Evolutionary conservation across 306 rosid genomes (phyloP).

Genomic region (Lotus japonicus): DNA sequence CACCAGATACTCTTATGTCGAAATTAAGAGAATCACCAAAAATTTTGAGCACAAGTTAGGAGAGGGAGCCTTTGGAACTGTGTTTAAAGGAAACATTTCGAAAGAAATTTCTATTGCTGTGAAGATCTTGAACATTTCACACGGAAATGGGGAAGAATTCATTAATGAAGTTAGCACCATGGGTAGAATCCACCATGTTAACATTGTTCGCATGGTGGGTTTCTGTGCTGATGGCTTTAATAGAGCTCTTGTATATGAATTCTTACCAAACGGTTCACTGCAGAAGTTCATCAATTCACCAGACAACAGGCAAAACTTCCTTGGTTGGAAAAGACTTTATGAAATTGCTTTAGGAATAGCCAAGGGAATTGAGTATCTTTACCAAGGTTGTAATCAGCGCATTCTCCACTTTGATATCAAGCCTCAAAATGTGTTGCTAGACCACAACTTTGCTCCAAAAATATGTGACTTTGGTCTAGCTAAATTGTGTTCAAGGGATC

Average conservation of each 20-base stretch:
- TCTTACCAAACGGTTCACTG: conserved; percentile 31
- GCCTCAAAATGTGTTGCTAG: conserved; percentile 34
- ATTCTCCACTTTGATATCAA: conserved; percentile 45
- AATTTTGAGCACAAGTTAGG: conserved; percentile 32
- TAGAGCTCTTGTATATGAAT: conserved; percentile 38
- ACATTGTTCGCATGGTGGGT: conserved; percentile 37
- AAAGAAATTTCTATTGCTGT: conserved; percentile 21
- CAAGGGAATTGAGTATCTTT: conserved; percentile 41
- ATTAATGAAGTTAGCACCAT: conserved; percentile 29
- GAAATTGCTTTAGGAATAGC: conserved; percentile 33
- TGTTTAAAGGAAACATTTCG: conserved; percentile 30
- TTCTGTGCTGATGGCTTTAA: conserved; percentile 35
- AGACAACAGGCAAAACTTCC: not conserved
- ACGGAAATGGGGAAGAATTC: conserved; percentile 27
- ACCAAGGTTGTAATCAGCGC: conserved; percentile 32
- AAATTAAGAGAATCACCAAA: conserved; percentile 34
- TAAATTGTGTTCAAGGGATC: conserved; percentile 35
- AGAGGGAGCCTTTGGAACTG: conserved; percentile 36
- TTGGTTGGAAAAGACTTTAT: conserved; percentile 27
- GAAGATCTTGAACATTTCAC: conserved; percentile 6
- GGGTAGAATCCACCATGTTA: conserved; percentile 41
- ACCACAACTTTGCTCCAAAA: conserved; percentile 25
- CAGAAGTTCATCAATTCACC: conserved; percentile 16
- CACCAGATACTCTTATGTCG: conserved; percentile 32
- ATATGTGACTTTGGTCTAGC: conserved; percentile 37